Evolutionary conservation across 2,329 filamentous ascomycete genomes (phyloP), one percentile per base, ranked within the genome.

Genomic region (Dryadomyces quercus-mongolicae): DNA sequence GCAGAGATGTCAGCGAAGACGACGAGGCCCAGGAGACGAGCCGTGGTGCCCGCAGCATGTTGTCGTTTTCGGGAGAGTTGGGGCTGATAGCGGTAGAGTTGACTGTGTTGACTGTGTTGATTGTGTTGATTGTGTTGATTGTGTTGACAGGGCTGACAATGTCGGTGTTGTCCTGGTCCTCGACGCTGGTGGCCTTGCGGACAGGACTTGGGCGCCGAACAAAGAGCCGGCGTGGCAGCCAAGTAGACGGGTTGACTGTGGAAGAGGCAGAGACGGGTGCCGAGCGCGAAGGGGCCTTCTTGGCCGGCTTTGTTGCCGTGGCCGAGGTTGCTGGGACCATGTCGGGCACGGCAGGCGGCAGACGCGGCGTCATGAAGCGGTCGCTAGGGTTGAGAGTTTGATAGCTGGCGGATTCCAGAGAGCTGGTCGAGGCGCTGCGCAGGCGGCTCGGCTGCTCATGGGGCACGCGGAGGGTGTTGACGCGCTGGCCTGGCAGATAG

Each of bases 401-500:
- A 62, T 79, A 78, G 60, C 84, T 76, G 53, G 76, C 73, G 46
- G 70, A 73, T 51, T 73, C 70, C 51, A 83, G 70, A 7, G 82
- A 85, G 61, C 72, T 82, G 60, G 81, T 72, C 5, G 85, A 90
- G 55, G 76, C 80, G 62, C 84, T 86, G 58, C 85, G 79, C 56
- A 75, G 70, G 56, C 81, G 75, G 58, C 73, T 69, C 45, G 74
- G 70, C 58, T 77, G 76, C 66, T 95, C 85, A 38, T 81, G 72
- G 15, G 92, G 92, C 12, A 97, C 81, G 54, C 86, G 82, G 54
- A 97, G 73, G 15, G 89, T 80, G 69, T 97, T 96, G 65, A 96
- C 81, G 2, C 79, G 78, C 68, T 96, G 92, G 15, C 92, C 92
- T 3, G 92, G 92, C 25, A 96, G 77, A 59, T 92, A 82, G 40